These are phyloP conservation scores for Aureobasidium leucospermi DNA, from an alignment of 2,329 filamentous ascomycete species.

Conservation along the genomic window DNA sequence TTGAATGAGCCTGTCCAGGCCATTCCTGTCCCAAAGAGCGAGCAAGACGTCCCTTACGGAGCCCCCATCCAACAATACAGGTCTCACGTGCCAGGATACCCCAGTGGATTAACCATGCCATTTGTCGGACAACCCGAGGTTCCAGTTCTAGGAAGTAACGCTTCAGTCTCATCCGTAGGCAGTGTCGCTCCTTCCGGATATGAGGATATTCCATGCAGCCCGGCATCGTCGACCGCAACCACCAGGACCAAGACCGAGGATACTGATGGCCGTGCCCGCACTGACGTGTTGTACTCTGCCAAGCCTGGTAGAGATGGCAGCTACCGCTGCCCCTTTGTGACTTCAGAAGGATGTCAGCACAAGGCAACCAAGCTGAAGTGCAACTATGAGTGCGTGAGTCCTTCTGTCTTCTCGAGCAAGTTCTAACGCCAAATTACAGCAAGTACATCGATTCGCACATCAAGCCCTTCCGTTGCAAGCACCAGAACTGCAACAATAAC, in stretches of 20 bases:
- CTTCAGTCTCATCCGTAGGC: neutral
- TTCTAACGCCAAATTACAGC: constrained; percentile 42
- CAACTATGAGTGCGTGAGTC: constrained; percentile 77
- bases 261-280: constrained; percentile 31
- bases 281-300: constrained; percentile 64
- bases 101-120: neutral
- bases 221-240: neutral
- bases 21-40: neutral
- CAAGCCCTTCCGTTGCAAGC: constrained; percentile 94
- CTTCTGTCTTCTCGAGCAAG: neutral
- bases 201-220: neutral
- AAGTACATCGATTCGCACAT: constrained; percentile 96
- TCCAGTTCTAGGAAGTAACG: neutral
- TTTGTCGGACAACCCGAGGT: neutral
- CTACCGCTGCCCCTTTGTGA: constrained; percentile 88
- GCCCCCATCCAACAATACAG: constrained; percentile 7
- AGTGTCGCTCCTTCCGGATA: neutral
- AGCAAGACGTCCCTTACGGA: constrained; percentile 3
- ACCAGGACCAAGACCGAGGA: constrained; percentile 7
- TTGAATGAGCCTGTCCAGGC: neutral
- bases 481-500: constrained; percentile 71
- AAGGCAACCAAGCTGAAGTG: constrained; percentile 94
- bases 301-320: constrained; percentile 63
- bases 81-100: neutral
- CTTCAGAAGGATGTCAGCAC: constrained; percentile 70